Base-by-base conservation (phyloP, 148 eudicot genomes). In the Silene latifolia region DNA sequence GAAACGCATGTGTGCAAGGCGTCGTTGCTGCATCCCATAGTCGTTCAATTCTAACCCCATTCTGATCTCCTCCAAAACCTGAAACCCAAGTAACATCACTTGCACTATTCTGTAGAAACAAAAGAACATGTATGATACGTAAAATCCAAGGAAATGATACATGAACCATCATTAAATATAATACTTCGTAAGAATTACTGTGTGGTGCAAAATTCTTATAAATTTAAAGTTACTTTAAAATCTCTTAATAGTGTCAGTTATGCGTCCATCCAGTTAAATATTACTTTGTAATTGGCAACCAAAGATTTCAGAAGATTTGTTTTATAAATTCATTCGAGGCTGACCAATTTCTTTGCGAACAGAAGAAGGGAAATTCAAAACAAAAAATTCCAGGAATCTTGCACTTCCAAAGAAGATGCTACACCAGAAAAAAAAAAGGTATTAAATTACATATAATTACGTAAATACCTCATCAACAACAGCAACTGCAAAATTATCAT, bases 11-110 rank as follows among this genome's bases (percentile, higher is more conserved):
- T 85, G 91, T 23, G 97, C 96, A 84, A 95, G 88, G 59, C 93
- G 96, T 39, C 83, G 87, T 71, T 95, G 98, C 83, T 95, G 97
- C 97, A 90, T 90, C 48, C 89, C 90, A 84, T 83, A 95, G 78
- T 95, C 98, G 85, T 95, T 95, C 88, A 89, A 74, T 86, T 95
- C 98, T 25, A 95, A 72, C 21, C 97, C 98, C 48, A 83, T 39
- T 78, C 98, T 86, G 62, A 95, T 90, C 82, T 92, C 96, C 80
- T 95, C 98, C 88, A 95, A 85, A 20, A 95, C 97, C 98, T 95
- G 88, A 72, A 80, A 80, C 66, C 47, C 74, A 72, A 78, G 21
- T 12, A 76, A 10, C 20, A 57, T 39, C 9, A 56, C 15, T 62
- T 64, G 27, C 24, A 59, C 14, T 61, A 54, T 56, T 32, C 19